Base-by-base conservation (phyloP, 148 eudicot species). In the Heliosperma pusillum region DNA sequence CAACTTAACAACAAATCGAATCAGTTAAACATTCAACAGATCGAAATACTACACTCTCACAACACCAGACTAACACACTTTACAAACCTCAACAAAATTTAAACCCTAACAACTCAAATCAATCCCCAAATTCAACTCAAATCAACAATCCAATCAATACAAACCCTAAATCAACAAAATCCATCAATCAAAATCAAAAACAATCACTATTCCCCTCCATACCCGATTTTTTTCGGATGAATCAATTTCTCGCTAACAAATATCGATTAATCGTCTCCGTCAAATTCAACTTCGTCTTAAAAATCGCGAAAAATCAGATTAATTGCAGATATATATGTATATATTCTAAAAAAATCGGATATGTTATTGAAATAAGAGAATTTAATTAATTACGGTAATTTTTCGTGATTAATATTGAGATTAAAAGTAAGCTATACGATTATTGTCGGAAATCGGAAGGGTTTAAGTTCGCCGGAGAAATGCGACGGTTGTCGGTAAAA, bases 11-110 rank as follows among this genome's bases (percentile, higher is more conserved):
- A 85, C 47, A 63, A 57, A 78, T 71, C 58, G n/a, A 73, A 79
- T 81, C 69, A 33, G 71, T 59, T 68, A 33, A 11, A 11, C 75
- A 76, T 74, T 64, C 80, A 79, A 78, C 57, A 78, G 88, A 88
- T 88, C 92, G 74, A 52, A 69, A 77, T 74, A 80, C 11, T 66
- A 61, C 84, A 59, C 73, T 27, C 47, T 68, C 61, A 19, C 53
- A 65, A 57, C 63, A 78, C 66, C 70, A 15, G 69, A 36, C 65
- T 42, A 56, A 25, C 44, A 58, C 77, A 77, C 74, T 36, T 52
- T 13, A 74, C 20, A 47, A 84, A 75, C 73, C 67, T 64, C 72
- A 17, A 15, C 20, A 77, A 10, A 77, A 76, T 64, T 42, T 40
- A 76, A 26, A 70, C 57, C 55, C 30, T 65, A 80, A 71, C 67